A percentile compares a stretch with the other conserved stretches of the same genome.
Evolutionary conservation across 2,329 filamentous ascomycete species (phyloP).

Genomic region (Pestalotiopsis sp.): DNA sequence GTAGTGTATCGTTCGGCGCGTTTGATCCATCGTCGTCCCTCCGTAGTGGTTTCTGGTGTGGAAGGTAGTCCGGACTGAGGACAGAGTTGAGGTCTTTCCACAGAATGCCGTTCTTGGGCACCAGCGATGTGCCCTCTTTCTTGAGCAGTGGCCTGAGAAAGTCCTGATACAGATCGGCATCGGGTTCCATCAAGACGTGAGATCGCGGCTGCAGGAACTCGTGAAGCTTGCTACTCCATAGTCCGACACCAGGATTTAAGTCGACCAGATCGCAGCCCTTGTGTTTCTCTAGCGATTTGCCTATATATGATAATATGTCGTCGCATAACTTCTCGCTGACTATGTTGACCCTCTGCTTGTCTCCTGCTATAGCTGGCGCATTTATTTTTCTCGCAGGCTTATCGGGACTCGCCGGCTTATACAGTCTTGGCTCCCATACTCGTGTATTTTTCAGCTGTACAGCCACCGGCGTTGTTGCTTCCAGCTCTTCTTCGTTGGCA

Average conservation of each 20-base stretch:
- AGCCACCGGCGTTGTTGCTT: conserved; percentile 19
- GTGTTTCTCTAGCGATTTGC: conserved; percentile 68
- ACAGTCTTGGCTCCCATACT: not conserved
- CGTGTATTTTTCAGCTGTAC: conserved; percentile 18
- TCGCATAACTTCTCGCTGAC: conserved; percentile 57
- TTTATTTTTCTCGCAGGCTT: not conserved
- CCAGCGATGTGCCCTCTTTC: conserved; percentile 49
- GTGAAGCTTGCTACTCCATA: conserved; percentile 81
- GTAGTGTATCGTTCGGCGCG: conserved; percentile 69
- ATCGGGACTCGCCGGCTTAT: no score
- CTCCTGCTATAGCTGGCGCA: conserved; percentile 22
- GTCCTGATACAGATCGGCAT: conserved; percentile 57
- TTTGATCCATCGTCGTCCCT: conserved; percentile 42
- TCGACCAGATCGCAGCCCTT: conserved; percentile 85
- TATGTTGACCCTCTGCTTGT: conserved; percentile 53
- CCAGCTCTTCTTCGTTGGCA: not conserved
- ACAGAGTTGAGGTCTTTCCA: conserved; percentile 61
- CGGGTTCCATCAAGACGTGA: conserved; percentile 82
- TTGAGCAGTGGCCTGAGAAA: conserved; percentile 63
- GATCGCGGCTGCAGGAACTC: conserved; percentile 74
- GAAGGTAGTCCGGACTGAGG: conserved; percentile 53
- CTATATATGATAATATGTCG: conserved; percentile 72
- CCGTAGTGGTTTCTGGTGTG: conserved; percentile 52
- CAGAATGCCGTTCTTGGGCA: conserved; percentile 61
- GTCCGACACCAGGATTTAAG: conserved; percentile 76